Evolutionary conservation across 805 yeast genomes (phyloP).

Genomic region (Starmerella gropengiesseri): DNA sequence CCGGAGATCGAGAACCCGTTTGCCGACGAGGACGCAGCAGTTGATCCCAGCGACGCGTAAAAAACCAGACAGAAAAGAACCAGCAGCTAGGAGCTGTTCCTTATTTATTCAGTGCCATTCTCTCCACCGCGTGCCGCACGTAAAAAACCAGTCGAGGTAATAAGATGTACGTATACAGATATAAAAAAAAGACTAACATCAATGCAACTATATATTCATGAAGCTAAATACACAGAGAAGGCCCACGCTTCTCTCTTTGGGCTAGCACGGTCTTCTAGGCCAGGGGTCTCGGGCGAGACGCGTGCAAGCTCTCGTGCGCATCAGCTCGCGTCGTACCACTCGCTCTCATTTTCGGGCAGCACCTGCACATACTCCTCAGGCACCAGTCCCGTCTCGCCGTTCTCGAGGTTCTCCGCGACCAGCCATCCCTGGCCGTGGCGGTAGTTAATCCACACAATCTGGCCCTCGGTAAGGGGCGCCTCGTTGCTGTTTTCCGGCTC

Average conservation of each 20-base stretch:
- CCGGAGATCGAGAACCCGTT: conserved; percentile 31
- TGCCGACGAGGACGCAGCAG: conserved; percentile 14
- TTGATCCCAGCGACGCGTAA: not conserved
- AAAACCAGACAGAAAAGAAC: not conserved
- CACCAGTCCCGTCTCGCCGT: conserved; percentile 80
- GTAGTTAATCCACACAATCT: conserved; percentile 71
- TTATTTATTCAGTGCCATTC: too few relatives aligned
- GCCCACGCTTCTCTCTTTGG: too few relatives aligned
- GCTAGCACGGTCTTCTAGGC: too few relatives aligned
- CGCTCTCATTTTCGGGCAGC: conserved; percentile 24
- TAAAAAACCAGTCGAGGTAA: too few relatives aligned
- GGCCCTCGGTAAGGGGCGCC: conserved; percentile 65
- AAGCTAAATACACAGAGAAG: not conserved
- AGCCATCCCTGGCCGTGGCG: conserved; percentile 98
- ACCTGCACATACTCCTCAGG: conserved; percentile 87
- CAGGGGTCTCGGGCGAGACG: not conserved
- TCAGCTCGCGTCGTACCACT: conserved; percentile 16
- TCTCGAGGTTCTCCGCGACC: conserved; percentile 67
- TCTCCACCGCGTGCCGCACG: too few relatives aligned
- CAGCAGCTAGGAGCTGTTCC: not conserved
- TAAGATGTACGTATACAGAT: too few relatives aligned
- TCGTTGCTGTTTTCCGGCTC: conserved; percentile 92
- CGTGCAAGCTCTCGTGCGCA: not conserved
- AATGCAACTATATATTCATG: too few relatives aligned
- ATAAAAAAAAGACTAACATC: too few relatives aligned